Evolutionary conservation across 106 monocot genomes (phyloP), one percentile per base, ranked within the genome.

Genomic region (Acanthochlamys bracteata): DNA sequence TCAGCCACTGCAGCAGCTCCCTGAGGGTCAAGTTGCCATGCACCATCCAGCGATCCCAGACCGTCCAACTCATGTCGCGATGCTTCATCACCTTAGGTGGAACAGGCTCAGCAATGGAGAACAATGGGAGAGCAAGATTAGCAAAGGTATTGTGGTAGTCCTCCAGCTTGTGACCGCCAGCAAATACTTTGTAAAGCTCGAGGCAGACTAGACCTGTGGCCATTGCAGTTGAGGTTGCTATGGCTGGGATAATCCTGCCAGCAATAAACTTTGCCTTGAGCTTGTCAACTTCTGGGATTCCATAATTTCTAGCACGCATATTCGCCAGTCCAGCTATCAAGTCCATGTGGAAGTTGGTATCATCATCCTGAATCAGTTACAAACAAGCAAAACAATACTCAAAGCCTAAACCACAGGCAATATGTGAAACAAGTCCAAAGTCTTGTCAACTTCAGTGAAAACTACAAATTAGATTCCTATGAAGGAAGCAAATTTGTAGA

Each of bases 221-320:
- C 87, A 96, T 68, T 11, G 95, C 87, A 0, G 90, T 96, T 21
- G 95, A 82, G 21, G 95, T 96, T 1, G 95, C 95, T n/a, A 96
- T 90, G 19, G 84, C 90, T 8, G 90, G 95, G 26, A 88, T 90
- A 69, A 96, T 96, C 68, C 87, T 82, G 8, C 95, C 90, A 4
- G 87, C 90, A 27, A 90, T 96, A 64, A 96, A 75, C 64, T 96
- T 96, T 2, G 95, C 95, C 61, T 88, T 87, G 54, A 96, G 66
- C 76, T 90, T 96, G 61, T 90, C 87, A 7, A 96, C 87, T 61
- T 90, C 95, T 23, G 77, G 82, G 41, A 96, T 96, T 74, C 82
- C 66, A 72, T 96, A 96, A 60, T 96, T 96, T 51, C 95, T 86
- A 0, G 95, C 95, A 40, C 95, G 84, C 95, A 96, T 90, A 66